Conservation (phyloP, 2,329 filamentous ascomycete species). For the Talaromyces sp. region DNA sequence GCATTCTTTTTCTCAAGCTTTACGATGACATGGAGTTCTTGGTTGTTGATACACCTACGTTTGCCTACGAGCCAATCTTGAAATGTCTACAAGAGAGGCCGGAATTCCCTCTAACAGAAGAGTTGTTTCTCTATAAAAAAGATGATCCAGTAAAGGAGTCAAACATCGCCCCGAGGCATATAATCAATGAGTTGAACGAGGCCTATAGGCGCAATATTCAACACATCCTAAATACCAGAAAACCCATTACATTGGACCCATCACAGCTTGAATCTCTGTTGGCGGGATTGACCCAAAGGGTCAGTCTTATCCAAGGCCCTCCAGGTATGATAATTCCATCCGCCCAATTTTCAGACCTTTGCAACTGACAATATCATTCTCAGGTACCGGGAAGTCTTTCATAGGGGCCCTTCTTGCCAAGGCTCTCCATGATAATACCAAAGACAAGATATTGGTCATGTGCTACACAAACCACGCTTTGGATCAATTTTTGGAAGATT, state of each 20-base stretch:
- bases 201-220: conserved; percentile 13
- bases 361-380: conserved; percentile 12
- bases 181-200: conserved; percentile 17
- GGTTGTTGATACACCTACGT: conserved; percentile 59
- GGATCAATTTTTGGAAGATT: conserved; percentile 62
- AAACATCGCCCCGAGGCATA: conserved; percentile 8
- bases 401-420: conserved; percentile 62
- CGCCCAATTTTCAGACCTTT: background rate
- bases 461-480: conserved; percentile 66
- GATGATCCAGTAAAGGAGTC: conserved; percentile 11
- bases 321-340: conserved; percentile 51
- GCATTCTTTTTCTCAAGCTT: background rate
- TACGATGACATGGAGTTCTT: conserved; percentile 40
- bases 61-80: conserved; percentile 63
- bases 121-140: conserved; percentile 32
- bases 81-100: conserved; percentile 51
- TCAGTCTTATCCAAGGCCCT: conserved; percentile 67
- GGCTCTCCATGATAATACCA: conserved; percentile 47
- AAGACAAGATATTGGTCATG: conserved; percentile 56
- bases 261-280: conserved; percentile 57
- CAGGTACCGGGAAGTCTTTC: conserved; percentile 72
- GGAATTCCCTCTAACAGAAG: conserved; percentile 51
- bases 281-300: conserved; percentile 46
- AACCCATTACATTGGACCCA: conserved; percentile 40
- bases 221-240: conserved; percentile 23